phyloP scores from a whole-genome alignment of 75 land plant species.

The Sequoiadendron giganteum region DNA sequence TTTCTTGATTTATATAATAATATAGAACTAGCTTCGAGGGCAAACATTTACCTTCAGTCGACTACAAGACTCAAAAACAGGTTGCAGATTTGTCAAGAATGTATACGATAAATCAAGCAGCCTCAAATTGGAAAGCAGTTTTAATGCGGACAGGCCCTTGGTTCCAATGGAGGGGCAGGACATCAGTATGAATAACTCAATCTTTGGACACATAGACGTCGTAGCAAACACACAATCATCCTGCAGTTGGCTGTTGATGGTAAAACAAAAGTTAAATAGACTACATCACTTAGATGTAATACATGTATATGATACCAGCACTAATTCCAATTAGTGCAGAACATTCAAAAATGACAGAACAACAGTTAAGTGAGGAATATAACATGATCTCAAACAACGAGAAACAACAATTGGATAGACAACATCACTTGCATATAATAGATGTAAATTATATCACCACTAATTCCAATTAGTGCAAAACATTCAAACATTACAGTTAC shows the following conservation, averaged over 20 bases:
- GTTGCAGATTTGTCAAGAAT: constrained; percentile 78
- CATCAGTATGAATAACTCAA: constrained; percentile 80
- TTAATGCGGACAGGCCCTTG: constrained; percentile 78
- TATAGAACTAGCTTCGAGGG: not conserved
- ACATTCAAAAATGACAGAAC: not conserved
- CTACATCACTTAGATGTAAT: not conserved
- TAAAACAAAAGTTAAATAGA: not conserved
- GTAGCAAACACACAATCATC: constrained; percentile 89
- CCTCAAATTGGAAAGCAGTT: constrained; percentile 56
- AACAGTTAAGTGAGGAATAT: not conserved
- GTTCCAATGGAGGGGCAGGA: constrained; percentile 83
- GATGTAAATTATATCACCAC: not conserved
- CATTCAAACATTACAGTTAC: constrained; percentile 21
- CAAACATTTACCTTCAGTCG: constrained; percentile 59
- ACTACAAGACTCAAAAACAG: constrained; percentile 81
- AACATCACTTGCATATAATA: not conserved
- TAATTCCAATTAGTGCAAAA: not conserved
- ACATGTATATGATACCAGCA: not conserved
- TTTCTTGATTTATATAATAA: not conserved
- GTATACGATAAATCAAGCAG: constrained; percentile 95
- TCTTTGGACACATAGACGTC: constrained; percentile 74
- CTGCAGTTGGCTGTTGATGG: constrained; percentile 63
- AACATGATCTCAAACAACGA: not conserved
- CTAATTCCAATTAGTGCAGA: not conserved
- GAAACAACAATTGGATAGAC: not conserved